Evolutionary conservation across 768 basidiomycete genomes (phyloP).

Genomic region (Austroboletus eburneus): DNA sequence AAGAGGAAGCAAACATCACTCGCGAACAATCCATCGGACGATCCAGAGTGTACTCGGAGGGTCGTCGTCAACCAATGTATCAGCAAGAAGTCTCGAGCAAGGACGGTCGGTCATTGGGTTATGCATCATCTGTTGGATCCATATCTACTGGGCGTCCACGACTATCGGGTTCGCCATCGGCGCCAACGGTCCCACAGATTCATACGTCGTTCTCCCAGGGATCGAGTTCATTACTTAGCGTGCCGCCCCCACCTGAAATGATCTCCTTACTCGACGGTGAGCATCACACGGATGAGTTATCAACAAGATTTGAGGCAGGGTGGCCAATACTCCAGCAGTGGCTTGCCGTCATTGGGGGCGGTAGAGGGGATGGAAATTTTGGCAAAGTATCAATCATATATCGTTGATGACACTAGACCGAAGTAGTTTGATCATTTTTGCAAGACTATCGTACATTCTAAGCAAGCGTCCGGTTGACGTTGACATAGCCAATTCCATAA

Average conservation of each 20-base stretch:
- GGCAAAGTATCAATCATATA: conserved; percentile 78
- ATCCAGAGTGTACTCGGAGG: conserved; percentile 28
- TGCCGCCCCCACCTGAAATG: conserved; percentile 47
- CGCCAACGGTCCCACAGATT: conserved; percentile 38
- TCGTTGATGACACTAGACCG: conserved; percentile 46
- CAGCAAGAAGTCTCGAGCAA: conserved; percentile 22
- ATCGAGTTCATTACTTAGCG: conserved; percentile 17
- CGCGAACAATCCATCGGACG: conserved; percentile 21
- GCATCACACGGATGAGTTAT: conserved; percentile 90
- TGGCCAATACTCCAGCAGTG: conserved; percentile 80
- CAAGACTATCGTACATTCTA: conserved; percentile 28
- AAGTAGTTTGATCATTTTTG: not conserved
- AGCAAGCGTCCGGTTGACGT: conserved; percentile 75
- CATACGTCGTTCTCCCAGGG: conserved; percentile 24
- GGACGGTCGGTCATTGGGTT: conserved; percentile 20
- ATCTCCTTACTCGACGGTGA: conserved; percentile 73
- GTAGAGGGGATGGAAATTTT: conserved; percentile 60
- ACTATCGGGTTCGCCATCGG: conserved; percentile 56
- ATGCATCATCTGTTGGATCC: conserved; percentile 20
- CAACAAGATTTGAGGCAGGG: conserved; percentile 73
- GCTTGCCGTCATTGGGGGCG: conserved; percentile 58
- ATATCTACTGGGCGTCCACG: conserved; percentile 42
- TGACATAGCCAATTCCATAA: conserved; percentile 89
- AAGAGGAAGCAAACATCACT: conserved; percentile 12
- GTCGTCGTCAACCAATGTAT: conserved; percentile 22